A percentile compares a stretch with the other conserved stretches of the same genome.
Evolutionary conservation across 208 protist species (phyloP).

Genomic region (Trypanosomatidae sp.): DNA sequence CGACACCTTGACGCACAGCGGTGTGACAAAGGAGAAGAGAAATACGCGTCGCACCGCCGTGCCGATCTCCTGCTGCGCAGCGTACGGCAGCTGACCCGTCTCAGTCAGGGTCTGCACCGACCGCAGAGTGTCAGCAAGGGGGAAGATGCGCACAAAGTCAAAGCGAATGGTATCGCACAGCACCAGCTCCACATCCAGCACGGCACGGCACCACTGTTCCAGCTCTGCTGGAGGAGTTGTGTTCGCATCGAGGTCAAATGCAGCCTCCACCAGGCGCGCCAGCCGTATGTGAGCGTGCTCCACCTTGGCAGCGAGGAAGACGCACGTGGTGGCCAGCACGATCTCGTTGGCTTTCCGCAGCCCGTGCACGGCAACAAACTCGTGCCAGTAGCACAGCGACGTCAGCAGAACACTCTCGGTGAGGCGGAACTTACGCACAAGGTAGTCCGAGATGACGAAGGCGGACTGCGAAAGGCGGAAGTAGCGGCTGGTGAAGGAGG

Average conservation of each 20-base stretch:
- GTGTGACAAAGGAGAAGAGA: conserved; percentile 72
- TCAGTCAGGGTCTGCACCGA: conserved; percentile 32
- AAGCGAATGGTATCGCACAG: conserved; percentile 75
- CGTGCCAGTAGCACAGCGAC: conserved; percentile 86
- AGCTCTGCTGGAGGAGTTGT: conserved; percentile 26
- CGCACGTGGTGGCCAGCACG: conserved; percentile 70
- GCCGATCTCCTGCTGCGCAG: conserved; percentile 29
- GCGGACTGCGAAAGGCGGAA: conserved; percentile 48
- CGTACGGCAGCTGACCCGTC: conserved; percentile 14
- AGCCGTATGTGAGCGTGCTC: conserved; percentile 82
- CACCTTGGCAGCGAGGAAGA: conserved; percentile 86
- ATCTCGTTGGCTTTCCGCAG: conserved; percentile 58
- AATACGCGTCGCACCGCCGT: conserved; percentile 57
- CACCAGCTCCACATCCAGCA: conserved; percentile 79
- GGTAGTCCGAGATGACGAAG: conserved; percentile 72
- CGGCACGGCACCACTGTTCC: conserved; percentile 49
- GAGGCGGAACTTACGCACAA: conserved; percentile 58
- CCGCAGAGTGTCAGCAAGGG: conserved; percentile 43
- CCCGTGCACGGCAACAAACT: conserved; percentile 68
- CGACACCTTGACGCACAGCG: conserved; percentile 51
- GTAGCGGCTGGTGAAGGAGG: conserved; percentile 53
- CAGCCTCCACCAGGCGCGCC: conserved; percentile 48
- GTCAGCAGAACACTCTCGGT: conserved; percentile 62
- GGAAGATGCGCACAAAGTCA: conserved; percentile 78
- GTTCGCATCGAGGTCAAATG: conserved; percentile 57